Evolutionary conservation across 1,284 basidiomycete genomes (phyloP).

Genomic region (Marasmius fiardii): DNA sequence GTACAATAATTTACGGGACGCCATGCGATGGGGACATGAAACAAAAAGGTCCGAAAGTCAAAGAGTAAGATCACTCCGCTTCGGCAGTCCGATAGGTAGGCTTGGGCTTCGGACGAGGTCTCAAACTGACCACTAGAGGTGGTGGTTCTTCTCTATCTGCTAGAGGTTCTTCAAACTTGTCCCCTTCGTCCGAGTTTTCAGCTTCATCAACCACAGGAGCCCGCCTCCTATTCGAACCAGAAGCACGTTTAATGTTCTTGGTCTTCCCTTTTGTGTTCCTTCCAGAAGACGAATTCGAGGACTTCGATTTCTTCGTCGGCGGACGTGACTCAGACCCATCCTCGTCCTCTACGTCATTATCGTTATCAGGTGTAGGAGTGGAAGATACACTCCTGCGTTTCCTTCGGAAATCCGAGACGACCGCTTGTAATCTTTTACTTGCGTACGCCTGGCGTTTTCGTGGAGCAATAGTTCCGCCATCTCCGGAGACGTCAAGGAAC

Average conservation of each 20-base stretch:
- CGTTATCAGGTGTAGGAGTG: conserved; percentile 15
- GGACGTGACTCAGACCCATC: conserved; percentile 9
- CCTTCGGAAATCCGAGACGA: conserved; percentile 79
- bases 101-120: conserved; percentile 26
- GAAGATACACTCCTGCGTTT: conserved; percentile 18
- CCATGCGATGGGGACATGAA: too few relatives aligned
- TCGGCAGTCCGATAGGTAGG: conserved; percentile 7
- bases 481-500: conserved; percentile 61
- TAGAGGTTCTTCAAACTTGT: conserved; percentile 5
- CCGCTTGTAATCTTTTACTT: conserved; percentile 86
- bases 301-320: conserved; percentile 6
- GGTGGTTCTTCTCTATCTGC: conserved; percentile 16
- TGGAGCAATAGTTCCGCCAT: conserved; percentile 69
- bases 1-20: too few relatives aligned
- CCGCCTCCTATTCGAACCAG: not conserved
- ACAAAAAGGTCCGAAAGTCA: not conserved
- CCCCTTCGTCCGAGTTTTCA: conserved; percentile 3
- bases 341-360: conserved; percentile 21
- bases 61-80: not conserved
- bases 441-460: conserved; percentile 77
- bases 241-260: not conserved
- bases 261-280: not conserved
- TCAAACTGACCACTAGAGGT: conserved; percentile 19
- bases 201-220: not conserved
- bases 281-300: conserved; percentile 2